Percentiles rank a stretch among this genome's conserved stretches.
Conservation (phyloP, 2,329 filamentous ascomycete genomes). For the Cucurbitaria berberidis region DNA sequence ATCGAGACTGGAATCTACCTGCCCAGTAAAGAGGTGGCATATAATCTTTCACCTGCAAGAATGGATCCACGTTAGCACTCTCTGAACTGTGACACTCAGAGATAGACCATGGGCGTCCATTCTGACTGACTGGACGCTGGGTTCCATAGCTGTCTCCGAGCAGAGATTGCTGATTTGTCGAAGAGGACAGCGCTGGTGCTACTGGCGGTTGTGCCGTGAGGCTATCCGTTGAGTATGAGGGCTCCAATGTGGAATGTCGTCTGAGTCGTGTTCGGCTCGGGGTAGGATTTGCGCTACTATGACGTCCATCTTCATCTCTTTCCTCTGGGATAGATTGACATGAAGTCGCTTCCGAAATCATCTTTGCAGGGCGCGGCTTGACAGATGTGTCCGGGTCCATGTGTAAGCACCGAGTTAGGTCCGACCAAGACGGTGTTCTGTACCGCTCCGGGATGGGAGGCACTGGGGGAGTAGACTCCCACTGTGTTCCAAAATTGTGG, state of each 20-base stretch:
- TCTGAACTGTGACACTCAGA: slow-evolving; percentile 6
- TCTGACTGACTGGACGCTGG: not conserved
- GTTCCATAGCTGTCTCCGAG: not conserved
- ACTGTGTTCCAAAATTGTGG: slow-evolving; percentile 25
- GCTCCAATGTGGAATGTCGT: not conserved
- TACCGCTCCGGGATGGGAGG: slow-evolving; percentile 33
- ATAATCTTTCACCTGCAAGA: slow-evolving; percentile 39
- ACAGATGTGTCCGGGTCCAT: not conserved
- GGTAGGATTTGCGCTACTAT: not conserved
- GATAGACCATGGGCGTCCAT: slow-evolving; percentile 13
- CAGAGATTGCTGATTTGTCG: not conserved
- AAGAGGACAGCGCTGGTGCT: not conserved
- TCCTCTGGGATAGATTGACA: slow-evolving; percentile 13
- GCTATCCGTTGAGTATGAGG: not conserved
- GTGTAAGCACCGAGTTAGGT: slow-evolving; percentile 5
- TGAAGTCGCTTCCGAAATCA: slow-evolving; percentile 5
- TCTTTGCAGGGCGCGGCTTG: not conserved
- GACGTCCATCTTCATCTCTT: not conserved
- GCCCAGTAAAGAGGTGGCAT: slow-evolving; percentile 46
- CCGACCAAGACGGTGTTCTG: slow-evolving; percentile 22
- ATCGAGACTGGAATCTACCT: slow-evolving; percentile 42
- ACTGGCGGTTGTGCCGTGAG: slow-evolving; percentile 1
- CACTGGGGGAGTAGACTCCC: slow-evolving; percentile 28
- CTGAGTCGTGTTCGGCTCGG: not conserved
- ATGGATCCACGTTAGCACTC: slow-evolving; percentile 27